Evolutionary conservation across 2,329 filamentous ascomycete species (phyloP).

Genomic region (Leptographium galeiforme): DNA sequence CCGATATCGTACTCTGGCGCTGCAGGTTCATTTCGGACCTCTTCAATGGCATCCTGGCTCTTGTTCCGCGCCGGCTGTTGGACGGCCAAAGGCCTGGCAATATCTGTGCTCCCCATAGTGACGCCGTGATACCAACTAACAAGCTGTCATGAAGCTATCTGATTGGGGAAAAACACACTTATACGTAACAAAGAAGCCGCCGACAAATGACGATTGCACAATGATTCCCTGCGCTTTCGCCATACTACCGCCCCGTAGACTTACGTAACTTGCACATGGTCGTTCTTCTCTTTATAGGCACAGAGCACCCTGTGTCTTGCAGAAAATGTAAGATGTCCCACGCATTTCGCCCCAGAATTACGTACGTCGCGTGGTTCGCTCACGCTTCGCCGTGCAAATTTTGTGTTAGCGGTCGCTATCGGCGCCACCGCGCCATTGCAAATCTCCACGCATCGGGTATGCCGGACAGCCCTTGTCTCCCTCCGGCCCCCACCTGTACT

Average conservation of each 20-base stretch:
- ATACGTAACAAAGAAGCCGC: neutral
- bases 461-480: too few species aligned
- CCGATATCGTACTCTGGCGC: neutral
- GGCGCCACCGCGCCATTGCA: too few species aligned
- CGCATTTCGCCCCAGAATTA: too few species aligned
- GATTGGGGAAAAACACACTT: neutral
- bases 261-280: neutral
- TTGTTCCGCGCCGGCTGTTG: neutral
- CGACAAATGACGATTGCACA: neutral
- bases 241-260: neutral
- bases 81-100: neutral
- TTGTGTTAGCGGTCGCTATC: too few species aligned
- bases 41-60: neutral
- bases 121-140: neutral
- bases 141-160: neutral
- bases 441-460: too few species aligned
- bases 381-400: too few species aligned
- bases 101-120: neutral
- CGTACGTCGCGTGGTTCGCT: too few species aligned
- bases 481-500: too few species aligned
- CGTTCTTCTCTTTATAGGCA: too few species aligned
- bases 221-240: neutral
- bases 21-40: neutral
- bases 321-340: too few species aligned
- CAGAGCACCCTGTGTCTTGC: too few species aligned